A percentile compares a stretch with the other conserved stretches of the same genome.
These are phyloP conservation scores for Hypoxylon fragiforme DNA, from an alignment of 495 filamentous ascomycete genomes.

Conservation along the genomic window DNA sequence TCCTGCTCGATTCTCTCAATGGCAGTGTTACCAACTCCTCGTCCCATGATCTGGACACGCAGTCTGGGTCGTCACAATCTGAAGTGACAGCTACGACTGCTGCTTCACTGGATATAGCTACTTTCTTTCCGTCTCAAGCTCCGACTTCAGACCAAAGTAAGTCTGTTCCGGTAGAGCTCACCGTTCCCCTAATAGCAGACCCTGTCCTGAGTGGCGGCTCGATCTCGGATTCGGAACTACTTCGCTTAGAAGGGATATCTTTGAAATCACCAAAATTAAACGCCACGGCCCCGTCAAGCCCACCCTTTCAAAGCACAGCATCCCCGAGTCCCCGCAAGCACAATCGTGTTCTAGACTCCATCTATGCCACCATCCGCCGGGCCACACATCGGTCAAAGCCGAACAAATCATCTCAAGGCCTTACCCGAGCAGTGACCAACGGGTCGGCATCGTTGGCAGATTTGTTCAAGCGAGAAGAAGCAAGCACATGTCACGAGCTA, in stretches of 20 bases:
- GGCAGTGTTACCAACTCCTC: slow-evolving; percentile 21
- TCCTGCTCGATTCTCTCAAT: slow-evolving; percentile 32
- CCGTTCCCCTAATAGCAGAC: slow-evolving; percentile 21
- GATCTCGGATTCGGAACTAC: slow-evolving; percentile 53
- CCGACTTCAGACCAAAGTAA: slow-evolving; percentile 3
- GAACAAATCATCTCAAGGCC: slow-evolving; percentile 17
- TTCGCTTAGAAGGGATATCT: slow-evolving; percentile 50
- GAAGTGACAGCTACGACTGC: slow-evolving; percentile 17
- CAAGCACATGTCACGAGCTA: slow-evolving; percentile 12
- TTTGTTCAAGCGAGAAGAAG: slow-evolving; percentile 9
- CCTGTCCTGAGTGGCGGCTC: slow-evolving; percentile 40
- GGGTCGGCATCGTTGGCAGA: slow-evolving; percentile 8
- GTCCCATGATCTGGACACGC: slow-evolving; percentile 23
- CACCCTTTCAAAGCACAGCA: slow-evolving; percentile 9
- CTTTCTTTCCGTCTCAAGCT: neutral
- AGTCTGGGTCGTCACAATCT: slow-evolving; percentile 18
- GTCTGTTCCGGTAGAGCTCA: slow-evolving; percentile 20
- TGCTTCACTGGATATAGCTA: slow-evolving; percentile 4
- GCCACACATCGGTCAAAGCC: slow-evolving; percentile 28
- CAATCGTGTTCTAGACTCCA: slow-evolving; percentile 24
- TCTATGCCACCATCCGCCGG: slow-evolving; percentile 29
- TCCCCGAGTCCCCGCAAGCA: slow-evolving; percentile 32
- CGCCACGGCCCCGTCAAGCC: slow-evolving; percentile 29
- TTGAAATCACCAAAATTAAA: slow-evolving; percentile 42
- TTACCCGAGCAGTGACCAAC: neutral